These are phyloP conservation scores for Xenosphaeropsis pyriputrescens DNA, from an alignment of 2,329 filamentous ascomycete species.

Conservation along the genomic window DNA sequence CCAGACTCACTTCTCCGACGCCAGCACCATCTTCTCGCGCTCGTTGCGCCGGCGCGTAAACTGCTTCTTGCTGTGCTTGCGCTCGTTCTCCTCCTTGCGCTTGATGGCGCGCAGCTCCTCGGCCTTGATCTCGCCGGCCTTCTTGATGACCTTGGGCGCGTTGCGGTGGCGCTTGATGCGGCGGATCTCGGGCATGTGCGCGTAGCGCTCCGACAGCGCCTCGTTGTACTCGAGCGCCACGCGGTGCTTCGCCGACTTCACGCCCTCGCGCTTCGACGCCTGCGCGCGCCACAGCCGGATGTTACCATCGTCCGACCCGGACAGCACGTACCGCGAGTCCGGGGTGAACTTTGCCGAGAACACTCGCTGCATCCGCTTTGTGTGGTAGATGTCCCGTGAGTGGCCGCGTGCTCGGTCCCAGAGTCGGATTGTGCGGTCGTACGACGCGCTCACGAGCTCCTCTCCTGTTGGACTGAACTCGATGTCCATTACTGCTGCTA, in stretches of 20 bases:
- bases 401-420: conserved; percentile 73
- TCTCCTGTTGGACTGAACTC: conserved; percentile 92
- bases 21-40: conserved; percentile 85
- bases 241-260: conserved; percentile 74
- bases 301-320: conserved; percentile 88
- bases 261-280: conserved; percentile 67
- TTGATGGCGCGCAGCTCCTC: conserved; percentile 83
- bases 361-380: conserved; percentile 93
- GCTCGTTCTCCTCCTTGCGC: conserved; percentile 83
- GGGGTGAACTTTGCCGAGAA: conserved; percentile 76
- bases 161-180: conserved; percentile 86
- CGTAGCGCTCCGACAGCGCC: conserved; percentile 67
- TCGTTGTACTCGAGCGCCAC: conserved; percentile 88
- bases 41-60: conserved; percentile 59
- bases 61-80: conserved; percentile 79
- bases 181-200: conserved; percentile 91
- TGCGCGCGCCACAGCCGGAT: conserved; percentile 79
- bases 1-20: conserved; percentile 40
- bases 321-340: conserved; percentile 79
- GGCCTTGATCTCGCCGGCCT: conserved; percentile 85
- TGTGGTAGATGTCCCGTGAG: conserved; percentile 89
- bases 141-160: conserved; percentile 85
- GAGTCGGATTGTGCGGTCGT: conserved; percentile 74
- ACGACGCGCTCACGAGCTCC: conserved; percentile 81
- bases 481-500: conserved; percentile 86